phyloP scores from a whole-genome alignment of 2,329 filamentous ascomycete species.

The Neodidymelliopsis sp. region DNA sequence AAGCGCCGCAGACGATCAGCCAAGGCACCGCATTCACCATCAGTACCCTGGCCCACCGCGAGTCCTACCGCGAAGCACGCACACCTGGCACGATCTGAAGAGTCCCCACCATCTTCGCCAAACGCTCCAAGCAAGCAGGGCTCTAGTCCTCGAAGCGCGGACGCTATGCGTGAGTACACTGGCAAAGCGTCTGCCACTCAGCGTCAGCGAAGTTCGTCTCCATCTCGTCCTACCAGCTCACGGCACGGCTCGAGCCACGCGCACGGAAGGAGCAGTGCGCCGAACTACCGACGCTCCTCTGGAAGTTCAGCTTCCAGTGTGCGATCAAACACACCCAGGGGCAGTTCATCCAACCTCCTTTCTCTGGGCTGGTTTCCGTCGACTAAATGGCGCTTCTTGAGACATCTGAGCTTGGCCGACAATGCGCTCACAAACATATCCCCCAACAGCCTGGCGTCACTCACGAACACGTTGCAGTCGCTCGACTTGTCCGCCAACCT shows the following conservation, averaged over 20 bases:
- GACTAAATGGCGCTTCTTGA: slow-evolving; percentile 93
- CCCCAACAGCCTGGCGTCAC: slow-evolving; percentile 75
- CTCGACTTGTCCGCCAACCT: slow-evolving; percentile 92
- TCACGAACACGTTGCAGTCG: slow-evolving; percentile 88
- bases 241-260: slow-evolving; percentile 71
- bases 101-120: slow-evolving; percentile 62
- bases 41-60: slow-evolving; percentile 69
- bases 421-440: slow-evolving; percentile 86
- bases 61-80: slow-evolving; percentile 70
- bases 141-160: slow-evolving; percentile 56
- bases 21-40: slow-evolving; percentile 82
- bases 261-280: slow-evolving; percentile 65
- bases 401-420: slow-evolving; percentile 89
- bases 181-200: slow-evolving; percentile 42
- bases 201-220: slow-evolving; percentile 79
- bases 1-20: slow-evolving; percentile 86
- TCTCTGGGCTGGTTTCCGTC: slow-evolving; percentile 75
- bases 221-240: slow-evolving; percentile 76
- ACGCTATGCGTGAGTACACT: slow-evolving; percentile 66
- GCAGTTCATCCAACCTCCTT: slow-evolving; percentile 81
- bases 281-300: slow-evolving; percentile 86
- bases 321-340: slow-evolving; percentile 61
- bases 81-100: slow-evolving; percentile 72
- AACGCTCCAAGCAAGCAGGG: slow-evolving; percentile 53
- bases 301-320: slow-evolving; percentile 88